Conservation (phyloP, 257 asterid species). For the Plantago major region DNA sequence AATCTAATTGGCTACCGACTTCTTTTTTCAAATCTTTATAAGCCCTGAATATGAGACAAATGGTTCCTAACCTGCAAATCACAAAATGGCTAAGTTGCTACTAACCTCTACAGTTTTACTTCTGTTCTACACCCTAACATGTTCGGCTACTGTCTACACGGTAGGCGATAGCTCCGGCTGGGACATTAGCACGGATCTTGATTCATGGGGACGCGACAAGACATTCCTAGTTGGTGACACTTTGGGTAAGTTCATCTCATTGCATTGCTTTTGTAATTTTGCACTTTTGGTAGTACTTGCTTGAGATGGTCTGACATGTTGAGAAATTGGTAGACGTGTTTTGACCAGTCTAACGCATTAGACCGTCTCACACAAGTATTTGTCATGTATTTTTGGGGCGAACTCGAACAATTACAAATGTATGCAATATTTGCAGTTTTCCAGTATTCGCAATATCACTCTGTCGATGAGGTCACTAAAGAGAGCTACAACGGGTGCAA, state of each 20-base stretch:
- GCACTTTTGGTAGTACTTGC: no score
- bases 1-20: conserved; percentile 30
- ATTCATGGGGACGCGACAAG: conserved; percentile 60
- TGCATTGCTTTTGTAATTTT: no score
- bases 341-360: no score
- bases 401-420: background rate
- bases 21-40: conserved; percentile 11
- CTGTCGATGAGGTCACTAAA: conserved; percentile 48
- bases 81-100: conserved; percentile 38
- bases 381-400: no score
- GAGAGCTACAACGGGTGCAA: conserved; percentile 58
- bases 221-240: conserved; percentile 51
- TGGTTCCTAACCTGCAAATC: background rate
- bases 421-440: conserved; percentile 40
- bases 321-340: no score
- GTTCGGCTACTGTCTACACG: conserved; percentile 43
- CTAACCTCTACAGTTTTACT: conserved; percentile 20
- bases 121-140: conserved; percentile 24
- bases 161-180: conserved; percentile 84
- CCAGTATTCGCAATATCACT: conserved; percentile 56
- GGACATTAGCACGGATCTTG: conserved; percentile 85
- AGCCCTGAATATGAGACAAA: background rate
- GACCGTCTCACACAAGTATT: no score
- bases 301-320: no score
- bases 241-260: conserved; percentile 39